Evolutionary conservation across 176 grass and related monocot species (phyloP), one percentile per base, ranked within the genome.

Genomic region (Raddia guianensis): DNA sequence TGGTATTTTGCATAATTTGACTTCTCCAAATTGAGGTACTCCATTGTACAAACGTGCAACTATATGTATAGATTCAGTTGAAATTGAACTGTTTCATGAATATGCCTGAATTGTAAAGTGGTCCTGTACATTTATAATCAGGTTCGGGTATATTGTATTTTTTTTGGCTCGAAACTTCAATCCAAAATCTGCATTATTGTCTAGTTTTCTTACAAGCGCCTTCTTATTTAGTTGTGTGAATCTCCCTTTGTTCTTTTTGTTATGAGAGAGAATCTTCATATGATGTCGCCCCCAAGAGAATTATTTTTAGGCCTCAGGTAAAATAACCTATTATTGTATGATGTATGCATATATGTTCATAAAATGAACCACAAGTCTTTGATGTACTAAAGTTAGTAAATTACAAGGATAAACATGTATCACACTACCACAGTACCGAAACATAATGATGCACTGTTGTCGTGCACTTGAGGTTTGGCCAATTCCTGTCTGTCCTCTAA

Each of bases 381-480:
- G 0, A 35, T 9, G 44, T 3, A 53, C 5, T 33, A 3, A 35
- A 67, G 42, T 57, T 40, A 40, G 3, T 40, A 40, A 2, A 40
- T 40, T 61, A 34, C 35, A 56, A 32, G 54, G 47, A 71, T 8
- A 63, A 72, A 14, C 9, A 78, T 49, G 13, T 70, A 13, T 16
- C 5, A 9, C 8, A 57, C 49, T 46, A 19, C 63, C 62, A 35
- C 15, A 68, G 21, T 6, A 9, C 12, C 7, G 9, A 76, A 84
- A 76, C 15, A 76, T 27, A 59, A 14, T 52, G 60, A 19, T 32
- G 8, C 12, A 19, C 2, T 45, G 2, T 61, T 54, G 20, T 42
- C 2, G n/a, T 2, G 12, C 13, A 44, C 34, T 53, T 87, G 9
- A 61, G 63, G 80, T 82, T 21, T 86, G 63, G 6, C 9, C 34